Conservation (phyloP, 139 green algal species). For the Zygnema circumcarinatum region DNA sequence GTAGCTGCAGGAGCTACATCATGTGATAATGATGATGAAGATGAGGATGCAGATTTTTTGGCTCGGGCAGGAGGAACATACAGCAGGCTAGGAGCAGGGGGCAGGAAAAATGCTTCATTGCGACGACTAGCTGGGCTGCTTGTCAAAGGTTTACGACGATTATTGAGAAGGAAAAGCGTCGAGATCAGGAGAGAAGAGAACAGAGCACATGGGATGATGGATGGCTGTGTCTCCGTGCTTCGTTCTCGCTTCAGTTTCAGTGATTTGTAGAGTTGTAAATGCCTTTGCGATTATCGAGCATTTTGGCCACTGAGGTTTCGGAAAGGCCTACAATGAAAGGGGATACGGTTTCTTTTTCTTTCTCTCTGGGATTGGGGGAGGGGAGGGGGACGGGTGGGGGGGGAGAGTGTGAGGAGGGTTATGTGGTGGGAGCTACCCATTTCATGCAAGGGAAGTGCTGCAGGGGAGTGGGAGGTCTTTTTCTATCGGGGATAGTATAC, state of each 20-base stretch:
- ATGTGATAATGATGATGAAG: background rate
- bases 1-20: background rate
- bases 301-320: too few species aligned
- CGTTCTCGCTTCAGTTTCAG: background rate
- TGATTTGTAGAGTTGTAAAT: background rate
- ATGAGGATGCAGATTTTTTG: background rate
- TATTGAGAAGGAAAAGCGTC: background rate
- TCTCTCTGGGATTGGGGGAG: too few species aligned
- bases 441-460: too few species aligned
- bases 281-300: too few species aligned
- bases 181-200: background rate
- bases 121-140: background rate
- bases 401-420: too few species aligned
- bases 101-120: background rate
- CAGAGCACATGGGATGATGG: too few species aligned
- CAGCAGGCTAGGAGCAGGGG: background rate
- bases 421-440: too few species aligned
- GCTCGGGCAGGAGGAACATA: background rate
- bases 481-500: too few species aligned
- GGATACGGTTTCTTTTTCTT: too few species aligned
- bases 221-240: background rate
- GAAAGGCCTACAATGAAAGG: too few species aligned
- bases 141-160: background rate
- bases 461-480: too few species aligned
- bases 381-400: too few species aligned